Evolutionary conservation across 2,329 filamentous ascomycete genomes (phyloP).

Genomic region (Fusarium haematococcum): DNA sequence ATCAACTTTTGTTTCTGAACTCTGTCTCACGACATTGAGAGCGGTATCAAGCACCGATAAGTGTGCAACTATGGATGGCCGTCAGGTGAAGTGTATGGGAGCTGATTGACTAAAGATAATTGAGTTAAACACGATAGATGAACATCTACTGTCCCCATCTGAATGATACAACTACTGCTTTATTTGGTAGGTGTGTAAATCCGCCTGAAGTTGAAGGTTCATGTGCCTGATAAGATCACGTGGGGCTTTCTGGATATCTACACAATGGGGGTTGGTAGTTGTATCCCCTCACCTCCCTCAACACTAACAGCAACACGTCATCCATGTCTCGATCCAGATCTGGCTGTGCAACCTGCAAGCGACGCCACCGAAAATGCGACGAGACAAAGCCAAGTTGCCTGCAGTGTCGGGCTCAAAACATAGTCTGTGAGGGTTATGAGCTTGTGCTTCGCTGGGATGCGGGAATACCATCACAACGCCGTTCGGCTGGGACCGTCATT

Average conservation of each 20-base stretch:
- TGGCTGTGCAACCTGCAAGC: slow-evolving; percentile 35
- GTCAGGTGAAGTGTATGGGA: neutral
- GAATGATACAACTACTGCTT: neutral
- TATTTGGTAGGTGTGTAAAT: neutral
- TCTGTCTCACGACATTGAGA: neutral
- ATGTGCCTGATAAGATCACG: neutral
- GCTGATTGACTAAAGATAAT: neutral
- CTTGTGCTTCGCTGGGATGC: slow-evolving; percentile 30
- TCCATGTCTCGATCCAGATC: slow-evolving; percentile 32
- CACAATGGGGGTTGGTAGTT: neutral
- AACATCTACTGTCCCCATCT: neutral
- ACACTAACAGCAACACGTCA: neutral
- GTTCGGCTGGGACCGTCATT: slow-evolving; percentile 15
- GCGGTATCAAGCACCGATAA: neutral
- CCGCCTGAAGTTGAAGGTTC: neutral
- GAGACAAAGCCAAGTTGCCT: slow-evolving; percentile 28
- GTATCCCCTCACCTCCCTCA: neutral
- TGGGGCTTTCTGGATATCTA: neutral
- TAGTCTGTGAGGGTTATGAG: slow-evolving; percentile 29
- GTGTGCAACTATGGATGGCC: neutral
- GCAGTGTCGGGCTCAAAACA: slow-evolving; percentile 18
- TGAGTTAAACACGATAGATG: neutral
- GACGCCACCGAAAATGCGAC: slow-evolving; percentile 38
- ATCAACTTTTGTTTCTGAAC: neutral
- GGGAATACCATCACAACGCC: slow-evolving; percentile 24